These are phyloP conservation scores for Beauveria australis DNA, from an alignment of 2,329 filamentous ascomycete genomes.

Conservation along the genomic window DNA sequence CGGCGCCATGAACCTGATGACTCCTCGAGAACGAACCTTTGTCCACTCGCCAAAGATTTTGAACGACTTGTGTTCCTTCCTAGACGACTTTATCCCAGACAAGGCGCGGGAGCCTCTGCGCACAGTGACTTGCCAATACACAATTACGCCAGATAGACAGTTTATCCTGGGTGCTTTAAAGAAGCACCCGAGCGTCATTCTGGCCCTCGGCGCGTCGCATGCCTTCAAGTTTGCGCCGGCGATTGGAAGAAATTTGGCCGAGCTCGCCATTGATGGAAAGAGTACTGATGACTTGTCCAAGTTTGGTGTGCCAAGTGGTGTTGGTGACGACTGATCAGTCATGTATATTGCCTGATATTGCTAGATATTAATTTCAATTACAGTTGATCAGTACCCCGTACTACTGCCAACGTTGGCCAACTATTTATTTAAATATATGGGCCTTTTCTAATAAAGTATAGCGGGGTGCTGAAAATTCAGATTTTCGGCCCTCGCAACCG, in stretches of 20 bases:
- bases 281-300: constrained; percentile 15
- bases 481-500: too few relatives aligned
- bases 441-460: too few relatives aligned
- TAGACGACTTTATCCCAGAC: background rate
- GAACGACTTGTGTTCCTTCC: background rate
- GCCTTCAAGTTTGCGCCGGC: constrained; percentile 20
- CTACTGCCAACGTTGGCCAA: too few relatives aligned
- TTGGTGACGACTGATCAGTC: background rate
- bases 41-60: constrained; percentile 9
- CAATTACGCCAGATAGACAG: constrained; percentile 18
- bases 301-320: constrained; percentile 9
- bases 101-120: constrained; percentile 13
- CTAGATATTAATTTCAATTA: too few relatives aligned
- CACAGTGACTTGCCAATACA: constrained; percentile 21
- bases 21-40: constrained; percentile 10
- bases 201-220: constrained; percentile 16
- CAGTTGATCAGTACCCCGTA: too few relatives aligned
- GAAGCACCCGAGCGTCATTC: constrained; percentile 14
- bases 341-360: too few relatives aligned
- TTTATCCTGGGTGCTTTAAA: constrained; percentile 17
- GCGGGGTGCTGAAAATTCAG: too few relatives aligned
- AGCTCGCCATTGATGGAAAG: constrained; percentile 19
- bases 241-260: constrained; percentile 18
- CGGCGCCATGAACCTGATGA: constrained; percentile 11
- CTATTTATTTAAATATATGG: too few relatives aligned